phyloP scores from a whole-genome alignment of 2,329 filamentous ascomycete species.

The Aspergillus sp. region DNA sequence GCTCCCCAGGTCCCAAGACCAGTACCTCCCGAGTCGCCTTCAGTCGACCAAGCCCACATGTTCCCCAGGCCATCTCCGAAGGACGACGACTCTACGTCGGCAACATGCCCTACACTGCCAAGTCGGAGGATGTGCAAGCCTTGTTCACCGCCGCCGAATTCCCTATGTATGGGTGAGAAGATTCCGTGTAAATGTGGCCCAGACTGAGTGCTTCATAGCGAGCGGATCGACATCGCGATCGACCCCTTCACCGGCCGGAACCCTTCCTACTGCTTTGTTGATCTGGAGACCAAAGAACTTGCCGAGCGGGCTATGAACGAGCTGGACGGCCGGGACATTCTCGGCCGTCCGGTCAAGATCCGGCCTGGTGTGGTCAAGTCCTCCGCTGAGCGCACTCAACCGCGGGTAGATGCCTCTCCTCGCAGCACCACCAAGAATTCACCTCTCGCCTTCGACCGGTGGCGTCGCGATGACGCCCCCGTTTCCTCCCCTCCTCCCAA shows the following conservation, averaged over 20 bases:
- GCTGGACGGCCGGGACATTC: constrained; percentile 54
- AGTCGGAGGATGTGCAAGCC: constrained; percentile 48
- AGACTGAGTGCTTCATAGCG: constrained; percentile 35
- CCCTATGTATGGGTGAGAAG: constrained; percentile 28
- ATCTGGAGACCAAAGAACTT: constrained; percentile 57
- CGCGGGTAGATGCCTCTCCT: constrained; percentile 19
- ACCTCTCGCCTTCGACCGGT: constrained; percentile 39
- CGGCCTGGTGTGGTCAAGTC: constrained; percentile 62
- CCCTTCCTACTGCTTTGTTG: constrained; percentile 72
- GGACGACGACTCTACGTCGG: constrained; percentile 53
- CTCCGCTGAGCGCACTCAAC: constrained; percentile 27
- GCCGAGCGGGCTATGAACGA: constrained; percentile 58
- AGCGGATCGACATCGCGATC: constrained; percentile 65
- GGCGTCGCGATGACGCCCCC: constrained; percentile 42
- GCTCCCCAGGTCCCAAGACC: constrained; percentile 24
- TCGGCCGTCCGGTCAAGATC: constrained; percentile 61
- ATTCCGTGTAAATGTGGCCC: constrained; percentile 5
- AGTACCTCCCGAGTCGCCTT: constrained; percentile 31
- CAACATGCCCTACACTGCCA: constrained; percentile 55
- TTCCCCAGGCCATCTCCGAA: constrained; percentile 37
- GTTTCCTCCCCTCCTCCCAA: constrained; percentile 25
- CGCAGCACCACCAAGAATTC: constrained; percentile 16
- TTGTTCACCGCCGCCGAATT: constrained; percentile 45
- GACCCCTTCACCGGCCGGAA: constrained; percentile 67
- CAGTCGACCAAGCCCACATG: constrained; percentile 28